Base-by-base conservation (phyloP, 768 basidiomycete species). In the Boletus speciosus region DNA sequence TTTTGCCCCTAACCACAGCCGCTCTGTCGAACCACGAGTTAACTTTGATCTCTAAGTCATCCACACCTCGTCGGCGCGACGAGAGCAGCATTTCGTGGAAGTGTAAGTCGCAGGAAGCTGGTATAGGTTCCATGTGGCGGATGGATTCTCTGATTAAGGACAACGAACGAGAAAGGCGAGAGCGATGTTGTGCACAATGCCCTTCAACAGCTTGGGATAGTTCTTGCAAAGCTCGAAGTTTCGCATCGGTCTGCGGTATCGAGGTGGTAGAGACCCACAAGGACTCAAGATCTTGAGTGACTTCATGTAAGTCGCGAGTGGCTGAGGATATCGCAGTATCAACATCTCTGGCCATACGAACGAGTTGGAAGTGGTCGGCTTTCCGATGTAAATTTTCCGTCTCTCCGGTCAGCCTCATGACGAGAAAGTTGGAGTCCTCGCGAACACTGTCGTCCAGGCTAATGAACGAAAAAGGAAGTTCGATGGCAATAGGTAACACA, bases 381-480 rank as follows among this genome's bases (percentile, higher is more conserved):
- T 79, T 76, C 51, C 78, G 76, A 19, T 75, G 67, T 32, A 91
- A 66, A 10, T 63, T 66, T 49, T 83, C 81, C 35, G 83, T 54
- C 29, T 71, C 75, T n/a, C 82, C 83, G 4, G 75, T 75, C 15
- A 91, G 76, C 54, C 79, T 73, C 73, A 91, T 81, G 46, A 82
- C 73, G 61, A 82, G 82, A n/a, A 80, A 70, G 66, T 93, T 90
- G 42, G 80, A 79, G 65, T 90, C 84, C 12, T 78, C 66, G 31
- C 90, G 84, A 54, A 91, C 84, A 50, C 74, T 72, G 39, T 81
- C 78, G 64, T 95, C 86, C 36, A 93, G 72, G 38, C 72, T 70
- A 36, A 75, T 58, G 34, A 83, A 71, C 52, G 87, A 82, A 62
- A 90, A 78, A 3, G 84, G 81, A 15, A 80, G 64, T 48, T 78